Evolutionary conservation across 2,329 filamentous ascomycete genomes (phyloP).

Genomic region (Dryadomyces quercus-mongolicae): DNA sequence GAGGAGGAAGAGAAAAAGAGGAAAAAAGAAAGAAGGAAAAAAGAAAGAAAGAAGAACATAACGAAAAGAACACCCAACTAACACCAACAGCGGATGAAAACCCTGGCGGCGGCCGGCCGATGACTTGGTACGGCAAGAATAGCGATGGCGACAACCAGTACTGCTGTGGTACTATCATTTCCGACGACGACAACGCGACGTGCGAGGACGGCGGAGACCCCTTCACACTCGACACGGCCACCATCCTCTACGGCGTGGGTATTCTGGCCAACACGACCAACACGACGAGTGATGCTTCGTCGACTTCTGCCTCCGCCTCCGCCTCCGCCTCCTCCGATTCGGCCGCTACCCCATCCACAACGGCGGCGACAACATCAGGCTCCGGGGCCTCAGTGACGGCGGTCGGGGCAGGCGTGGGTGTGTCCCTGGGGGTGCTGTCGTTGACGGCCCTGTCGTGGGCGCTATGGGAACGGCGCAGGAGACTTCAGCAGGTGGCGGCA

Average conservation of each 20-base stretch:
- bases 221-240: constrained; percentile 5
- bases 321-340: background rate
- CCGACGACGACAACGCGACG: background rate
- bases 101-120: background rate
- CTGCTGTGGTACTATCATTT: constrained; percentile 6
- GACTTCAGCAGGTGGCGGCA: constrained; percentile 2
- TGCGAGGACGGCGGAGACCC: constrained; percentile 4
- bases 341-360: background rate
- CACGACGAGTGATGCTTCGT: background rate
- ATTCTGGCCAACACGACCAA: constrained; percentile 7
- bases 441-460: constrained; percentile 6
- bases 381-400: background rate
- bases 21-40: background rate
- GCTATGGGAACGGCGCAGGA: constrained; percentile 7
- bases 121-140: constrained; percentile 5
- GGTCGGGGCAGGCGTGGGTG: constrained; percentile 10
- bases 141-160: constrained; percentile 1
- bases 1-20: background rate
- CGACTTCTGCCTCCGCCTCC: background rate
- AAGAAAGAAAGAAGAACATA: background rate
- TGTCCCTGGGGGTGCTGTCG: constrained; percentile 5
- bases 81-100: background rate
- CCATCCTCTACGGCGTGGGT: constrained; percentile 5
- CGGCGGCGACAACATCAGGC: background rate
- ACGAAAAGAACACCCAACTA: background rate